Conservation (phyloP, 78 protist species). For the Protostelium mycophagum region DNA sequence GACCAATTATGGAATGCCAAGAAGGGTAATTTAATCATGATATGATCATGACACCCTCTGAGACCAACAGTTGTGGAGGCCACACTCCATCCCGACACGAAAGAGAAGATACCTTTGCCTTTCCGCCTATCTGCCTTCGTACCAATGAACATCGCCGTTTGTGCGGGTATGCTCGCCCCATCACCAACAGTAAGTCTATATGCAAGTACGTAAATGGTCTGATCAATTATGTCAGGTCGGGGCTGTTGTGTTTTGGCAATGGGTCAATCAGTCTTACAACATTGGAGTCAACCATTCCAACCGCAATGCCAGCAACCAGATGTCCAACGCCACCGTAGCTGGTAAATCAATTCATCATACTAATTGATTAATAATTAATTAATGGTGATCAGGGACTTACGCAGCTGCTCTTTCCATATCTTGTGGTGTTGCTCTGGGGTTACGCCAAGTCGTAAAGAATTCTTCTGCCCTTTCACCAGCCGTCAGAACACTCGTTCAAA, state of each 20-base stretch:
- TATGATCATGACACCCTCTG: neutral
- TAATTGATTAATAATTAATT: neutral
- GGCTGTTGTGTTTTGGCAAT: slow-evolving; percentile 67
- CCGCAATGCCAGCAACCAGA: slow-evolving; percentile 61
- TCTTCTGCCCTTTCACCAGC: slow-evolving; percentile 7
- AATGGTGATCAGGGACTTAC: slow-evolving; percentile 20
- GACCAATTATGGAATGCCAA: slow-evolving; percentile 72
- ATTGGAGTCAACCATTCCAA: slow-evolving; percentile 61
- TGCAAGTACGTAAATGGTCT: neutral
- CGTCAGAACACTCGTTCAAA: neutral
- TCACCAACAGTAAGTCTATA: slow-evolving; percentile 18
- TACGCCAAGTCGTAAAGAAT: slow-evolving; percentile 39
- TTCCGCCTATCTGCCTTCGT: slow-evolving; percentile 66
- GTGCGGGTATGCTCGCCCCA: slow-evolving; percentile 56
- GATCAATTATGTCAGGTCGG: neutral
- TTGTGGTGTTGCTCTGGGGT: slow-evolving; percentile 58
- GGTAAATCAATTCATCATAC: neutral
- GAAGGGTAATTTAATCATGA: slow-evolving; percentile 12
- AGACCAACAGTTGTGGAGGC: slow-evolving; percentile 25
- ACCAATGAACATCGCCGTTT: slow-evolving; percentile 62
- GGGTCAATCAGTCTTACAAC: slow-evolving; percentile 76
- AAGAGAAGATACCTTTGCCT: slow-evolving; percentile 49
- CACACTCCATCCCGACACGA: slow-evolving; percentile 76
- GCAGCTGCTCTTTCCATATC: slow-evolving; percentile 52
- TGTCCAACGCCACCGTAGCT: slow-evolving; percentile 7